These are phyloP conservation scores for Sanguinoderma infundibulare DNA, from an alignment of 1,284 basidiomycete species.

Conservation along the genomic window DNA sequence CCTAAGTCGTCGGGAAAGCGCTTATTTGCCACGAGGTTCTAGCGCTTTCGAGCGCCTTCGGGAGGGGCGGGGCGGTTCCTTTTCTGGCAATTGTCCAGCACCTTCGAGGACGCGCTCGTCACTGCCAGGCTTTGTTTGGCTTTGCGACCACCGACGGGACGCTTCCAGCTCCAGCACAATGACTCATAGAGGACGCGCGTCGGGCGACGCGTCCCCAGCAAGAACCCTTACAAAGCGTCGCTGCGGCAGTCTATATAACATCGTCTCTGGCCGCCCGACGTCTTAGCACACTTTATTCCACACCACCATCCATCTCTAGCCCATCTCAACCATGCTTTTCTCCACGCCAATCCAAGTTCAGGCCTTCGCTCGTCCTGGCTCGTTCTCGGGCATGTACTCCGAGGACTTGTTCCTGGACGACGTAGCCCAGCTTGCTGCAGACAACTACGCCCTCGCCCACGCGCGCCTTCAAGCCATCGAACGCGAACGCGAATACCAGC, in stretches of 20 bases:
- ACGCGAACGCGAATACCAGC: conserved; percentile 9
- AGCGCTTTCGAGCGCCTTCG: too few relatives aligned
- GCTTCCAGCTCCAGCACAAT: too few relatives aligned
- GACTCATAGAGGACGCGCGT: conserved; percentile 25
- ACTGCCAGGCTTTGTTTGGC: not conserved
- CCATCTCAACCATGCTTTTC: conserved; percentile 25
- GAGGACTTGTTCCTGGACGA: conserved; percentile 20
- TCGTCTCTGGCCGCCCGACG: not conserved
- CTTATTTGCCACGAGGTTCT: too few relatives aligned
- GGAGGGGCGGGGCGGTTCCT: not conserved
- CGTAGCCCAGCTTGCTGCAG: conserved; percentile 19
- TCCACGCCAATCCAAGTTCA: conserved; percentile 23
- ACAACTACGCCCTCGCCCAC: conserved; percentile 24
- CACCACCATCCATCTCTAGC: conserved; percentile 6
- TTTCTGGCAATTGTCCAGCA: not conserved
- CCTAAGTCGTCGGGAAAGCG: too few relatives aligned
- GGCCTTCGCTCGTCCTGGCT: not conserved
- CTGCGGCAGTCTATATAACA: conserved; percentile 13
- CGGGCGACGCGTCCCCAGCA: conserved; percentile 15
- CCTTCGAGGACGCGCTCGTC: not conserved
- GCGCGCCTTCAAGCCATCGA: conserved; percentile 22
- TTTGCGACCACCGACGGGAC: not conserved
- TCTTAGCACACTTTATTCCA: not conserved
- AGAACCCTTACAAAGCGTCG: conserved; percentile 12
- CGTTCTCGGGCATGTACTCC: conserved; percentile 2